A percentile compares a stretch with the other conserved stretches of the same genome.
phyloP scores from a whole-genome alignment of 2,329 filamentous ascomycete genomes.

The Pestalotiopsis sp. region DNA sequence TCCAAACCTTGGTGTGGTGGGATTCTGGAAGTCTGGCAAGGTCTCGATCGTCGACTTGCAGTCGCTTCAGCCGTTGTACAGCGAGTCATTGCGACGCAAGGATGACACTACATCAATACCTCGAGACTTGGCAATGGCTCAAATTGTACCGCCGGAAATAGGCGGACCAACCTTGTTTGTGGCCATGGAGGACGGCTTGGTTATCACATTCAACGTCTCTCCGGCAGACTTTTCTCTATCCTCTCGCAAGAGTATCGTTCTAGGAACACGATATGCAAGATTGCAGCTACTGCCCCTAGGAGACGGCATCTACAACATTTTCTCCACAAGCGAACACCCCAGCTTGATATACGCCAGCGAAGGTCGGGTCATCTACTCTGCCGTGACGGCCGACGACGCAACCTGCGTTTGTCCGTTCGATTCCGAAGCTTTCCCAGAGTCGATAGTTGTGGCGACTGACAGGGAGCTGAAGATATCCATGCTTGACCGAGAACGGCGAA shows the following conservation, averaged over 20 bases:
- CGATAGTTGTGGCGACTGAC: slow-evolving; percentile 80
- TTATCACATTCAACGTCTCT: slow-evolving; percentile 81
- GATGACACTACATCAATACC: slow-evolving; percentile 78
- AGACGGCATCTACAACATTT: slow-evolving; percentile 75
- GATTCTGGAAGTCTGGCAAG: slow-evolving; percentile 84
- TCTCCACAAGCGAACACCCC: slow-evolving; percentile 92
- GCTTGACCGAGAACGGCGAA: slow-evolving; percentile 83
- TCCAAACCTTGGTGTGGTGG: slow-evolving; percentile 72
- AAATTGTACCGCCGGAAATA: slow-evolving; percentile 66
- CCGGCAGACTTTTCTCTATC: slow-evolving; percentile 64
- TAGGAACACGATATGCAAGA: slow-evolving; percentile 83
- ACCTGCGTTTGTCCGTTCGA: slow-evolving; percentile 83
- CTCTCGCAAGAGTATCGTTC: slow-evolving; percentile 76
- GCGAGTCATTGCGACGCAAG: slow-evolving; percentile 61
- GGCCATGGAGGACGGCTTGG: slow-evolving; percentile 89
- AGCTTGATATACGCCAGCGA: slow-evolving; percentile 91
- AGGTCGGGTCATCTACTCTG: slow-evolving; percentile 87
- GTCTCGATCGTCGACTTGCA: slow-evolving; percentile 74
- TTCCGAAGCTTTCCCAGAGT: slow-evolving; percentile 76
- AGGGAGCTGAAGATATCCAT: slow-evolving; percentile 76
- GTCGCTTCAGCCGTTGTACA: slow-evolving; percentile 67
- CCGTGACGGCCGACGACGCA: slow-evolving; percentile 87
- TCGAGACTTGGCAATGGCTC: slow-evolving; percentile 77
- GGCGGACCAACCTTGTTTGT: slow-evolving; percentile 78
- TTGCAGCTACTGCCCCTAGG: slow-evolving; percentile 77